phyloP scores from a whole-genome alignment of 2,329 filamentous ascomycete genomes.

The Botrytis porri region DNA sequence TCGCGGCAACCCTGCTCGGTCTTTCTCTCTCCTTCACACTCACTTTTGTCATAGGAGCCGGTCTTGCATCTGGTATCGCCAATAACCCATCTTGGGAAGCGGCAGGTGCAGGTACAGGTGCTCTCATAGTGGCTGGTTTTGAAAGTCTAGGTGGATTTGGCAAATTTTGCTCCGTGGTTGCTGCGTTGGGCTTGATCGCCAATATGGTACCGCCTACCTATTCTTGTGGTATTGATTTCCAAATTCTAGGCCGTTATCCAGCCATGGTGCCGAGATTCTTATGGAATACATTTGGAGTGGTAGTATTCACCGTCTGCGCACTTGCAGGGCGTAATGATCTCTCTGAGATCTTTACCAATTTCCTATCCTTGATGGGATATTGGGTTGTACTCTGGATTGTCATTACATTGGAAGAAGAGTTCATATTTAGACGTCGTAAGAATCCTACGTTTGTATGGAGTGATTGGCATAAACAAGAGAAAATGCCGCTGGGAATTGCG shows the following conservation, averaged over 20 bases:
- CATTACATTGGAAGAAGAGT: constrained; percentile 59
- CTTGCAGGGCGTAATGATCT: constrained; percentile 60
- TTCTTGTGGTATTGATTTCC: constrained; percentile 63
- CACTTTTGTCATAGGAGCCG: constrained; percentile 59
- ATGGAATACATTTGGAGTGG: constrained; percentile 60
- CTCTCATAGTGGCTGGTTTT: constrained; percentile 62
- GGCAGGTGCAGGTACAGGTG: constrained; percentile 58
- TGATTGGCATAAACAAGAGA: constrained; percentile 56
- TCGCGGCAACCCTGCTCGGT: constrained; percentile 54
- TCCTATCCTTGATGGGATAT: constrained; percentile 68
- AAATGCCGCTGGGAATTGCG: constrained; percentile 60
- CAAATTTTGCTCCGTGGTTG: constrained; percentile 62
- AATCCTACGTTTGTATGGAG: constrained; percentile 54
- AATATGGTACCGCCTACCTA: constrained; percentile 66
- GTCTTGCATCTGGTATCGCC: constrained; percentile 56
- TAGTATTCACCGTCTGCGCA: constrained; percentile 63
- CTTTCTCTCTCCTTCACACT: constrained; percentile 58
- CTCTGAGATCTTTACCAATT: constrained; percentile 65
- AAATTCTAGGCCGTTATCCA: constrained; percentile 59
- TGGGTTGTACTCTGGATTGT: constrained; percentile 65
- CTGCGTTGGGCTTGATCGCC: constrained; percentile 61
- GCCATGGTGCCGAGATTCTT: constrained; percentile 58
- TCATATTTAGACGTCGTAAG: constrained; percentile 53
- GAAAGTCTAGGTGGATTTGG: constrained; percentile 59
- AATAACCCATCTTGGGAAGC: constrained; percentile 55